These are phyloP conservation scores for Phytophthora pistaciae DNA, from an alignment of 352 stramenopile species.

Conservation along the genomic window DNA sequence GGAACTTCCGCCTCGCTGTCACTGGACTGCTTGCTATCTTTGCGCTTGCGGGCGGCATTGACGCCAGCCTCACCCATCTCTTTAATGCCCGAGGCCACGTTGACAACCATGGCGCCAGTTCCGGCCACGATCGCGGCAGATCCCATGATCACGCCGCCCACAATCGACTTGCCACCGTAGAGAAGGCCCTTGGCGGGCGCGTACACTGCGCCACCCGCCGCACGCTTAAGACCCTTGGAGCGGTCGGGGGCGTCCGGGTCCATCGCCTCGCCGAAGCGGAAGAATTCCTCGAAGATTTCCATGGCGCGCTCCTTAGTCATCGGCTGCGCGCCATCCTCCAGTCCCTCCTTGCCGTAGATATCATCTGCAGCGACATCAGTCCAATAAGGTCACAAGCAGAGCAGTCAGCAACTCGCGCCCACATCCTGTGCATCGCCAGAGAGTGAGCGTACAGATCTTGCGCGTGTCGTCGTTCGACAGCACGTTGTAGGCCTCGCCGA, in stretches of 20 bases:
- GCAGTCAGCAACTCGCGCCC: slow-evolving; percentile 6
- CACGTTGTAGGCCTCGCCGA: slow-evolving; percentile 95
- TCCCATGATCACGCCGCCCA: slow-evolving; percentile 87
- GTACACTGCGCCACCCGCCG: slow-evolving; percentile 82
- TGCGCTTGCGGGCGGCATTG: slow-evolving; percentile 74
- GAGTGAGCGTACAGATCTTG: slow-evolving; percentile 80
- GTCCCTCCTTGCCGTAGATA: slow-evolving; percentile 93
- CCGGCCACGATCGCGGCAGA: slow-evolving; percentile 81
- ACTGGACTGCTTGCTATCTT: slow-evolving; percentile 51
- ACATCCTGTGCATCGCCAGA: not conserved
- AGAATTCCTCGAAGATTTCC: slow-evolving; percentile 90
- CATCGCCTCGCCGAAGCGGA: slow-evolving; percentile 87
- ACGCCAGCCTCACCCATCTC: slow-evolving; percentile 90
- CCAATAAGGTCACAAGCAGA: not conserved
- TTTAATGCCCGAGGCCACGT: slow-evolving; percentile 84
- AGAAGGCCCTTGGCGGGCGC: slow-evolving; percentile 82
- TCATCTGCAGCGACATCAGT: slow-evolving; percentile 69
- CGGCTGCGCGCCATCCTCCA: slow-evolving; percentile 84
- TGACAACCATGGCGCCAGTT: slow-evolving; percentile 83
- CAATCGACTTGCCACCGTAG: slow-evolving; percentile 86
- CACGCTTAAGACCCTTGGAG: slow-evolving; percentile 82
- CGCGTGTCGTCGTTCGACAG: slow-evolving; percentile 92
- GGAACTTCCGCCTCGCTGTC: slow-evolving; percentile 50
- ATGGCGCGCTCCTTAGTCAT: slow-evolving; percentile 88
- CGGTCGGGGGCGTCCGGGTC: slow-evolving; percentile 81